Evolutionary conservation across 371 early-diverging fungal genomes (phyloP), one percentile per base, ranked within the genome.

Genomic region (Mortierella sp.): DNA sequence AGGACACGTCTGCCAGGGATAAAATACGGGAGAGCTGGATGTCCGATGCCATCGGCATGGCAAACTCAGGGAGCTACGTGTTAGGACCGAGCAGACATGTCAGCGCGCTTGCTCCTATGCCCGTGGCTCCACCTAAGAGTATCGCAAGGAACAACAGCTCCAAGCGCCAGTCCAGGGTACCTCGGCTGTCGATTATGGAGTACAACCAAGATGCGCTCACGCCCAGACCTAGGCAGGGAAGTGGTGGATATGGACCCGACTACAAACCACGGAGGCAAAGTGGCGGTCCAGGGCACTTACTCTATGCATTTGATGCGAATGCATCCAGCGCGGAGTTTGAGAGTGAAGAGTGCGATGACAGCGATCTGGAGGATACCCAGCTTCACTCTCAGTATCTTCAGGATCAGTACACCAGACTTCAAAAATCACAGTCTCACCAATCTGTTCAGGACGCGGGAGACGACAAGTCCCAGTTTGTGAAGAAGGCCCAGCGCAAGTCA

Each of bases 261-360:
- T 62, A 72, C n/a, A 61, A 54, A 17, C 60, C 75, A 7, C 58
- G 75, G 58, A 57, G 75, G 34, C 75, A 73, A 37, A 73, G 75
- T 32, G 75, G 68, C n/a, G 75, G 75, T 6, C 72, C 66, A 21
- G 66, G 72, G 14, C 66, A 72, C 23, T 19, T 72, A 14, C 21
- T 72, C 26, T 66, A 53, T 23, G 48, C 58, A 3, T 48, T 72
- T 17, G 72, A 72, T 39, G 30, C 34, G 3, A 6, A 46, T 11
- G 41, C 70, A 6, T 30, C 64, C 2, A 37, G 54, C 28, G 30
- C 49, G 1, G 72, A 57, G 37, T 46, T 60, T 26, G 72, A 73
- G 60, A 73, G 75, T 21, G 75, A 73, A 21, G 75, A 59, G 19
- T 67, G 58, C 23, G 75, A 68, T n/a, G 75, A 73, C 28, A 73